phyloP scores from a whole-genome alignment of 768 basidiomycete genomes.

The Xerocomus spinulosus region DNA sequence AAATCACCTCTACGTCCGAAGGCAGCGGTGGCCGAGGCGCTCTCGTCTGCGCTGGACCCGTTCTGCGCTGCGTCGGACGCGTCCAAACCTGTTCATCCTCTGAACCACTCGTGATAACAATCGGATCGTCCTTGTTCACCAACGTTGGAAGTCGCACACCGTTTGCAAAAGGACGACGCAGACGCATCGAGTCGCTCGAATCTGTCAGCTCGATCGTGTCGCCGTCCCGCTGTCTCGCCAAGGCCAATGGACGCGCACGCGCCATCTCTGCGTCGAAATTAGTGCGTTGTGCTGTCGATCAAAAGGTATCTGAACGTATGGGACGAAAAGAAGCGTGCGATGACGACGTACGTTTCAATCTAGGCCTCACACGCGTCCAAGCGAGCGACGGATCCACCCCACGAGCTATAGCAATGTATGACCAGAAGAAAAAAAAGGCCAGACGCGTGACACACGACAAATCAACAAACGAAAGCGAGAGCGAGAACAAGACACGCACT shows the following conservation, averaged over 20 bases:
- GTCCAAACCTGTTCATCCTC: slow-evolving; percentile 1
- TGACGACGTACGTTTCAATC: slow-evolving; percentile 14
- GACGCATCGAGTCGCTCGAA: slow-evolving; percentile 15
- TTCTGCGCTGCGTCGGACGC: slow-evolving; percentile 1
- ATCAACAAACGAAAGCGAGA: not conserved
- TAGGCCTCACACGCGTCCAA: slow-evolving; percentile 16
- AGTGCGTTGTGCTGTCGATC: slow-evolving; percentile 12
- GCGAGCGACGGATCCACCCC: slow-evolving; percentile 4
- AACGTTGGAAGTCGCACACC: not conserved
- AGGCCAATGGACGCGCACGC: slow-evolving; percentile 9
- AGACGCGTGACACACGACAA: not conserved
- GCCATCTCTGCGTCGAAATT: slow-evolving; percentile 5
- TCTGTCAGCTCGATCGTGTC: slow-evolving; percentile 22
- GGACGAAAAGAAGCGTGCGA: not conserved
- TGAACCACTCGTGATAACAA: slow-evolving; percentile 25
- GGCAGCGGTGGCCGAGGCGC: slow-evolving; percentile 7
- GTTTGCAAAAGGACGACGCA: not conserved
- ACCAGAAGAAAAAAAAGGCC: too few relatives aligned
- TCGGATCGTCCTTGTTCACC: slow-evolving; percentile 11
- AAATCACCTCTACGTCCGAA: slow-evolving; percentile 24
- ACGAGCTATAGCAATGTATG: not conserved
- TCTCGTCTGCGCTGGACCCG: not conserved
- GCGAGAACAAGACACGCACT: slow-evolving; percentile 12
- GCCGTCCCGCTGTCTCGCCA: slow-evolving; percentile 3
- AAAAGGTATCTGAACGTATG: not conserved